Evolutionary conservation across 306 rosid species (phyloP).

Genomic region (Glycyrrhiza uralensis): DNA sequence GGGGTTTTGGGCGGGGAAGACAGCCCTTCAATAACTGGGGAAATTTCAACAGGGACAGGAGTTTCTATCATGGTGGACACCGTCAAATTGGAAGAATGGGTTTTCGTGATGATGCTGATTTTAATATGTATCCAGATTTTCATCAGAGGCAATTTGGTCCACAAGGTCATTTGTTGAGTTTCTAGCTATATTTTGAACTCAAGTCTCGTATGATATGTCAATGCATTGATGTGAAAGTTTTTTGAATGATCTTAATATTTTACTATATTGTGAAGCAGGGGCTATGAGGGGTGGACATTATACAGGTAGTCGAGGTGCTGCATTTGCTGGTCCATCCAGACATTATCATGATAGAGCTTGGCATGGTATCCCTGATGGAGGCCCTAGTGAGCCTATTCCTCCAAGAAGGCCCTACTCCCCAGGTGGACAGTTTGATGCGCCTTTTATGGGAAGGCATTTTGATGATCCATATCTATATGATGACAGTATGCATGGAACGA

Average conservation of each 20-base stretch:
- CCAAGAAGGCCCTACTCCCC: conserved; percentile 59
- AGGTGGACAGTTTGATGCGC: conserved; percentile 45
- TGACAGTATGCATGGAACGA: conserved; percentile 52
- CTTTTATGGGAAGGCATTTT: conserved; percentile 48
- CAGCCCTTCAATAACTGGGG: conserved; percentile 32
- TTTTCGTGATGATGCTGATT: conserved; percentile 33
- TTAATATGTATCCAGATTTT: conserved; percentile 43
- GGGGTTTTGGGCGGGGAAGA: conserved; percentile 56
- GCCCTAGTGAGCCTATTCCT: conserved; percentile 46
- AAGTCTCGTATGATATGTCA: neutral
- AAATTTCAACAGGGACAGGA: conserved; percentile 46
- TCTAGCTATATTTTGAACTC: neutral
- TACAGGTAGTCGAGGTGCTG: conserved; percentile 40
- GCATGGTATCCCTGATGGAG: conserved; percentile 50
- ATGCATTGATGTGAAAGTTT: neutral
- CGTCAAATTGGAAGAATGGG: conserved; percentile 52
- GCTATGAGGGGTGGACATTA: conserved; percentile 47
- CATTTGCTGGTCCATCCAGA: conserved; percentile 49
- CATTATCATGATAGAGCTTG: conserved; percentile 50
- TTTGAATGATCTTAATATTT: neutral
- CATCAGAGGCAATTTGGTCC: conserved; percentile 53
- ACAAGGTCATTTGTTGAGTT: conserved; percentile 38
- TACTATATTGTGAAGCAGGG: conserved; percentile 42
- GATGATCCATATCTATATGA: conserved; percentile 52
- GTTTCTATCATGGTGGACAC: conserved; percentile 42